A percentile compares a stretch with the other conserved stretches of the same genome.
phyloP scores from a whole-genome alignment of 2,329 filamentous ascomycete species.

The Basipetospora chlamydospora region DNA sequence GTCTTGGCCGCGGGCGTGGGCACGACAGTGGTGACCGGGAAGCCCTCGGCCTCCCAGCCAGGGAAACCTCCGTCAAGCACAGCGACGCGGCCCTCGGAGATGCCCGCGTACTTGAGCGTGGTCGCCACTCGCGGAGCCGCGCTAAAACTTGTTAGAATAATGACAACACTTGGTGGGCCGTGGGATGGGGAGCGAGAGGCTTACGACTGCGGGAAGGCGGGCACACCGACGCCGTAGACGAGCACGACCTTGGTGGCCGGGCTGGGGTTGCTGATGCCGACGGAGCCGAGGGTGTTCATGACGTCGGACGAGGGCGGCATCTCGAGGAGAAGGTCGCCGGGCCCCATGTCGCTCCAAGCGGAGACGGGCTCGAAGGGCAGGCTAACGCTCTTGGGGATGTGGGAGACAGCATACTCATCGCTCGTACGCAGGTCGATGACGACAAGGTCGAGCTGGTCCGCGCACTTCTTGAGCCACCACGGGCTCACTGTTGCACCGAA shows the following conservation, averaged over 20 bases:
- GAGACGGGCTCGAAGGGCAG: constrained; percentile 4
- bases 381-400: constrained; percentile 4
- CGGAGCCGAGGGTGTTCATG: not conserved
- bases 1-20: not conserved
- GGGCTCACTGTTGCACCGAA: too few species aligned
- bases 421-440: constrained; percentile 4
- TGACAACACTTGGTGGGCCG: too few species aligned
- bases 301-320: constrained; percentile 2
- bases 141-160: too few species aligned
- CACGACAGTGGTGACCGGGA: constrained; percentile 1
- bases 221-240: constrained; percentile 2
- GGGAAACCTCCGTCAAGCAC: constrained; percentile 5
- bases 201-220: constrained; percentile 2
- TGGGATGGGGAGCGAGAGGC: too few species aligned
- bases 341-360: constrained; percentile 2
- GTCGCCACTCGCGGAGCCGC: constrained; percentile 4
- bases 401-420: constrained; percentile 2
- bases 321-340: constrained; percentile 1
- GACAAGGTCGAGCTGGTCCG: not conserved
- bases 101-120: constrained; percentile 6
- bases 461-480: not conserved
- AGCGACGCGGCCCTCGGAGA: constrained; percentile 3
- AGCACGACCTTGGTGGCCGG: constrained; percentile 3
- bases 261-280: constrained; percentile 1
- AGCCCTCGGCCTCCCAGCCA: not conserved